Base-by-base conservation (phyloP, 2,329 filamentous ascomycete species). In the Davidsoniella eucalypti region DNA sequence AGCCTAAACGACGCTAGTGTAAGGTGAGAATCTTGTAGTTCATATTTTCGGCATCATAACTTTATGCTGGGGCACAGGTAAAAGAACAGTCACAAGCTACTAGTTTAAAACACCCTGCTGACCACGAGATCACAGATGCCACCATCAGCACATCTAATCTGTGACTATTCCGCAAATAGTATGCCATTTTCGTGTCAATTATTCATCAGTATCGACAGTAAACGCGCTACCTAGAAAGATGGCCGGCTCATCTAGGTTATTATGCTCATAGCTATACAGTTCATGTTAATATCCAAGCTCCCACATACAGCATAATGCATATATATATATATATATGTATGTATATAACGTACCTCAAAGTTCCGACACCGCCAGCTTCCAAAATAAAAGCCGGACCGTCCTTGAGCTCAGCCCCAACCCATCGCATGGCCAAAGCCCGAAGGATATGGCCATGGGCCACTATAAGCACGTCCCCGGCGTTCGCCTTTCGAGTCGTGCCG, bases 361-460 rank as follows among this genome's bases (percentile, higher is more conserved):
- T 84, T 0, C 84, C 85, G 1, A 92, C 80, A 56, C 84, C 86
- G n/a, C 86, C 86, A 5, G 86, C 84, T 63, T 95, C 88, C n/a
- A 95, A 67, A 54, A 94, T 70, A 61, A 95, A 78, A 5, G 80
- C 76, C 38, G 86, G 83, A 6, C 83, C 87, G 46, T 87, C 80
- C 50, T 77, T 74, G 52, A 95, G 68, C 10, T 76, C 70, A 67
- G 83, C 83, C 0, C 78, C 77, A 0, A 80, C 74, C 88, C 88
- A 95, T 29, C 87, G 73, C 70, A 90, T 85, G 5, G 88, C 87
- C 62, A 95, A 87, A 0, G 86, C 85, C 14, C 88, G 73, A 49
- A 95, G 67, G 51, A 94, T 90, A 66, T 94, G 88, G 0, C 88
- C 88, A 61, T 95, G 88, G 18, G 86, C 88, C 5, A 95, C 86